Conservation (phyloP, 345 rosid genomes). For the Populus ilicifolia region DNA sequence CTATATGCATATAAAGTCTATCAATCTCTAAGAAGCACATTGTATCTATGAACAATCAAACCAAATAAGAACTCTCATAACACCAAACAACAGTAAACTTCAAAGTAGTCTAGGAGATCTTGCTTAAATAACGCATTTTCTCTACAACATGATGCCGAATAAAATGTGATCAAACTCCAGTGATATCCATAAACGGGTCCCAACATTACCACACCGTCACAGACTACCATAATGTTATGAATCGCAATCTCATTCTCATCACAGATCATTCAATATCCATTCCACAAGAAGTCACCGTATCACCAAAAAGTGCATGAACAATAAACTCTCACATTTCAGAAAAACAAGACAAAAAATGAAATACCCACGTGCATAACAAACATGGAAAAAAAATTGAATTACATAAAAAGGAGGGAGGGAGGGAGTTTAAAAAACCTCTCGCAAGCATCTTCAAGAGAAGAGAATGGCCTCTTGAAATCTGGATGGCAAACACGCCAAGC, state of each 20-base stretch:
- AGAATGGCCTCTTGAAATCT: slow-evolving; percentile 75
- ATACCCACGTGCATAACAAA: not conserved
- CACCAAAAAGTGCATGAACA: not conserved
- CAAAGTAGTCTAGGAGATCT: not conserved
- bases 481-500: slow-evolving; percentile 95
- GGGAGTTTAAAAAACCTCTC: slow-evolving; percentile 54
- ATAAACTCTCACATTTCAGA: not conserved
- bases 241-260: not conserved
- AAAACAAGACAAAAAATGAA: not conserved
- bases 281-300: not conserved
- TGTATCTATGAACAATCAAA: not conserved
- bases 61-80: not conserved
- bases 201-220: not conserved
- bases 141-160: not conserved
- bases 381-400: not conserved
- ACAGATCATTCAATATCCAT: not conserved
- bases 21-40: not conserved
- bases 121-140: not conserved
- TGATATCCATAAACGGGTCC: not conserved
- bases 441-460: slow-evolving; percentile 87
- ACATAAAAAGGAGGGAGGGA: not conserved
- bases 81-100: not conserved
- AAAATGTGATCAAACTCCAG: not conserved
- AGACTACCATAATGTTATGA: not conserved
- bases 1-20: slow-evolving; percentile 15